phyloP scores from a whole-genome alignment of 179 eudicot species.

The Spinacia oleracea region DNA sequence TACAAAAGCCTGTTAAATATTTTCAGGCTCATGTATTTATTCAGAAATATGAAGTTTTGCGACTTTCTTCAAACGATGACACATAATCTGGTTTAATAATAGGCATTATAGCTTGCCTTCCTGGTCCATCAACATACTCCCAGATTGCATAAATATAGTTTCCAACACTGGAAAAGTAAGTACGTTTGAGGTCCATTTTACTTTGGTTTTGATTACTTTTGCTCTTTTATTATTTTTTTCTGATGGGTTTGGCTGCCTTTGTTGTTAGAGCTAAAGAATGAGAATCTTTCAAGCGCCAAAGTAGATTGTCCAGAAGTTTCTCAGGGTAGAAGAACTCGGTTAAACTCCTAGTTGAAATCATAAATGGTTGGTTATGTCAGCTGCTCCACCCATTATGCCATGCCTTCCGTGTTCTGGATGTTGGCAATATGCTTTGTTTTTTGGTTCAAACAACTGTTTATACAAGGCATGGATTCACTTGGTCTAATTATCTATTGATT shows the following conservation, averaged over 20 bases:
- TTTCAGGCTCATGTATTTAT: slow-evolving; percentile 82
- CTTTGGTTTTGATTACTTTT: too few relatives aligned
- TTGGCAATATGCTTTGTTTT: slow-evolving; percentile 1
- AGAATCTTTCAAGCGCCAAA: slow-evolving; percentile 13
- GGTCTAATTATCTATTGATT: background rate
- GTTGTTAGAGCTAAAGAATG: background rate
- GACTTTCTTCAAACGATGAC: slow-evolving; percentile 84
- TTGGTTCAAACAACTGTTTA: background rate
- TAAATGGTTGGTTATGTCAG: background rate
- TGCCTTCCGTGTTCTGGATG: background rate
- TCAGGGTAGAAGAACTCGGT: slow-evolving; percentile 12
- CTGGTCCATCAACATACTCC: slow-evolving; percentile 99
- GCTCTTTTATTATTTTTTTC: too few relatives aligned
- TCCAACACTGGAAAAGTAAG: slow-evolving; percentile 97
- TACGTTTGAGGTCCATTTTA: too few relatives aligned
- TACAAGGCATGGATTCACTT: background rate
- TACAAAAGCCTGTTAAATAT: background rate
- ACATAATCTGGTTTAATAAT: slow-evolving; percentile 69
- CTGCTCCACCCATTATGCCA: background rate
- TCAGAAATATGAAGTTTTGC: slow-evolving; percentile 70
- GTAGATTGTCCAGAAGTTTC: slow-evolving; percentile 14
- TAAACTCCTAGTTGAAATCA: slow-evolving; percentile 23
- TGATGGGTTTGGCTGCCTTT: background rate
- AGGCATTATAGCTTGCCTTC: slow-evolving; percentile 86
- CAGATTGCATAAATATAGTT: slow-evolving; percentile 84